Evolutionary conservation across 1,284 basidiomycete species (phyloP).

Genomic region (Tilletia walkeri): DNA sequence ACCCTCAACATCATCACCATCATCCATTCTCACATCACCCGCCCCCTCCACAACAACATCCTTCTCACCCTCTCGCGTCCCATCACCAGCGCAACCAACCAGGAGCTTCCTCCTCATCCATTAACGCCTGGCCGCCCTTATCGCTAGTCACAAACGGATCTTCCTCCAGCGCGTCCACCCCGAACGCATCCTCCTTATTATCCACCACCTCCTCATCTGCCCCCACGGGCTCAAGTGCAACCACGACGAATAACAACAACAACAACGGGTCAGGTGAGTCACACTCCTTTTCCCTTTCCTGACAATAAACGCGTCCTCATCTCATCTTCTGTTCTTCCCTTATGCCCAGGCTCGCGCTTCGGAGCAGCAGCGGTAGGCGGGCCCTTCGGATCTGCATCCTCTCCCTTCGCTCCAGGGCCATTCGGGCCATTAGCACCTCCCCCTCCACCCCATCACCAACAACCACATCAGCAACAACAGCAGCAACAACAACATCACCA

Average conservation of each 20-base stretch:
- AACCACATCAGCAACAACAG: background rate
- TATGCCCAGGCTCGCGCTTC: conserved; percentile 1
- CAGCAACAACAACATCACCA: conserved; percentile 3
- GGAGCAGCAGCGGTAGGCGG: conserved; percentile 1
- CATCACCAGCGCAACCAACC: too few relatives aligned
- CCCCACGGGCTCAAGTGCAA: too few relatives aligned
- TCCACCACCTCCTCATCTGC: too few relatives aligned
- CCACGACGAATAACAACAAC: background rate
- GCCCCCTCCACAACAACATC: background rate
- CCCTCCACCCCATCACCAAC: conserved; percentile 1
- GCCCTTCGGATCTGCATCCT: conserved; percentile 7
- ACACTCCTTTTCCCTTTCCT: background rate
- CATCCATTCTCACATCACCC: conserved; percentile 1
- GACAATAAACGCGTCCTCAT: background rate
- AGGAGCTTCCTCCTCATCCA: too few relatives aligned
- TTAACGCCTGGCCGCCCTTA: too few relatives aligned
- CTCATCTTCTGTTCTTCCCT: background rate
- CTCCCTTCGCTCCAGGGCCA: conserved; percentile 6
- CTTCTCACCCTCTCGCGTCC: background rate
- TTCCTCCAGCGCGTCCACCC: too few relatives aligned
- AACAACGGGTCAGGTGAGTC: background rate
- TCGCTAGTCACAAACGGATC: too few relatives aligned
- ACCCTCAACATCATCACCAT: background rate
- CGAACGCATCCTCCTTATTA: too few relatives aligned
- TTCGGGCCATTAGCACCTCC: conserved; percentile 1